Evolutionary conservation across 345 rosid species (phyloP), one percentile per base, ranked within the genome.

Genomic region (Eucalyptus rudis): DNA sequence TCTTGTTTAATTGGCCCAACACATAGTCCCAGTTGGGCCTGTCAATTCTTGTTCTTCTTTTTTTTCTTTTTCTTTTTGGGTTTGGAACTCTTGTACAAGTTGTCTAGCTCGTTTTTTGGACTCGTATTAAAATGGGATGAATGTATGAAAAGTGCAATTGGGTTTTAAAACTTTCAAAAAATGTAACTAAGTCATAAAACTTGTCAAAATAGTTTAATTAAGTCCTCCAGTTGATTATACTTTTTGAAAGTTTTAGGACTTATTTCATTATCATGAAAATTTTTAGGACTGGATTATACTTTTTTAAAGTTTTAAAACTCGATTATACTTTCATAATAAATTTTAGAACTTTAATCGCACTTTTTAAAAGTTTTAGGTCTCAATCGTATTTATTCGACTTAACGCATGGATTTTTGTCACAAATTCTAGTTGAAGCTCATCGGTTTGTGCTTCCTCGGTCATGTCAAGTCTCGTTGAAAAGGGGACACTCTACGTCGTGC

Each of bases 171-270:
- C 0, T 17, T 52, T 19, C 0, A 19, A 52, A 52, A 52, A 52
- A 7, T 52, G 1, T 2, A 52, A 19, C 3, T 1, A 52, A 52
- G 0, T 52, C 0, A 0, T 52, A 7, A 52, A 52, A 52, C 0
- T 52, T 52, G 0, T 52, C 4, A 7, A 52, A 52, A 52, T 52
- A 0, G 0, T 52, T 19, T 0, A 52, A 52, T 52, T 5, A 52
- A 52, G 2, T 52, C 0, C 0, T 52, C 10, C 1, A 0, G 0
- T 52, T 19, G 0, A 52, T 52, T 52, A 20, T 0, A 3, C 0
- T 20, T 52, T 19, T 7, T 20, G 2, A 52, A 52, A 19, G 0
- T 52, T 52, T 19, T 52, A 52, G 1, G 0, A 19, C 4, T 7
- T 52, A 7, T 52, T 19, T 52, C 10, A 52, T 0, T 52, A 19